These are phyloP conservation scores for Sporothrix inflata DNA, from an alignment of 2,329 filamentous ascomycete genomes.

Conservation along the genomic window DNA sequence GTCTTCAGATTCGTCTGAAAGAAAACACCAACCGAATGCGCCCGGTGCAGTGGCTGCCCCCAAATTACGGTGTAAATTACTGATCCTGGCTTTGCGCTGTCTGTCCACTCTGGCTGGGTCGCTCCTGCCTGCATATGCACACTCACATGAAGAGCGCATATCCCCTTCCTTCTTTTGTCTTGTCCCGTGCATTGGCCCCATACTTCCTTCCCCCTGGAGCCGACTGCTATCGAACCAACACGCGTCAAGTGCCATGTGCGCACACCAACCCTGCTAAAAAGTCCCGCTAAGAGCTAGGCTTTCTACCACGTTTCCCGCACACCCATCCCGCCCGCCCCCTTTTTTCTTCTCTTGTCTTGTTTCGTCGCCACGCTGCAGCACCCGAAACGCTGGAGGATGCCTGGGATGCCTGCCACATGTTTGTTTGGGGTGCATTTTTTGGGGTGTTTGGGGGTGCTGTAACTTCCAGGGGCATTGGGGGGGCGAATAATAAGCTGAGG, in stretches of 20 bases:
- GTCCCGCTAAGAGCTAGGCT: background rate
- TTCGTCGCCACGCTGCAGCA: conserved; percentile 14
- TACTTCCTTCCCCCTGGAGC: conserved; percentile 14
- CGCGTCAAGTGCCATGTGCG: conserved; percentile 19
- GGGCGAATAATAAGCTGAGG: background rate
- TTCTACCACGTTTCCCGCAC: conserved; percentile 22
- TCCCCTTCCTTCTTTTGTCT: conserved; percentile 9
- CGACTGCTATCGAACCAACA: conserved; percentile 16
- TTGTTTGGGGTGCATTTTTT: conserved; percentile 9
- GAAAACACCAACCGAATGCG: no score
- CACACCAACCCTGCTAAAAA: conserved; percentile 1
- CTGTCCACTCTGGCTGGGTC: background rate
- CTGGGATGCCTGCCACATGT: background rate
- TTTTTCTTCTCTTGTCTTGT: conserved; percentile 3
- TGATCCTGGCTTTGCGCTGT: background rate
- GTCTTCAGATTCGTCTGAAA: no score
- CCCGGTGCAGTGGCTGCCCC: no score
- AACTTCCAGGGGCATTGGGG: background rate
- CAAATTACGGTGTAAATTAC: background rate
- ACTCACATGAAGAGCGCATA: conserved; percentile 14
- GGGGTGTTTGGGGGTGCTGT: conserved; percentile 12
- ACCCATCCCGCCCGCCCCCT: background rate
- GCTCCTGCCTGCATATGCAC: conserved; percentile 9
- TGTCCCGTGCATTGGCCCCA: conserved; percentile 19
- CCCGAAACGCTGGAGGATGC: conserved; percentile 4